Evolutionary conservation across 805 yeast species (phyloP), one percentile per base, ranked within the genome.

Genomic region (Blastobotrys attinorum): DNA sequence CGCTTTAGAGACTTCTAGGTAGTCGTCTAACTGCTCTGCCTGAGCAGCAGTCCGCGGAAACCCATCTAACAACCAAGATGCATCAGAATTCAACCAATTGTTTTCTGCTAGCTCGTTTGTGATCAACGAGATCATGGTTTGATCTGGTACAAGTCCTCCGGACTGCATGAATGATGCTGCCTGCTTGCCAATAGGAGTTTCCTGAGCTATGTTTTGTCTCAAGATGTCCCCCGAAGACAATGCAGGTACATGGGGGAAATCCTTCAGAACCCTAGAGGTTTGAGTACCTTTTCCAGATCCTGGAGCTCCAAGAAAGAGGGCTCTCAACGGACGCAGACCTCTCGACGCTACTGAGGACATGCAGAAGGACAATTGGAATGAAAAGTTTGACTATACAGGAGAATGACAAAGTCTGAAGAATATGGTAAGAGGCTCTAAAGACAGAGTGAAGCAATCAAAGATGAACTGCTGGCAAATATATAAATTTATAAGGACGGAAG

Each of bases 241-340:
- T 0, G 90, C 67, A 11, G 70, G 60, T 18, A 89, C 61, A 3
- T 58, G 54, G 1, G 82, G 73, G 46, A 79, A 71, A 33, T 66
- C 62, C 41, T 74, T 72, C 46, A 81, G 60, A 3, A 89, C 66
- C 47, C 79, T 71, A 2, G 82, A 64, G 0, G 96, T 83, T 52
- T 83, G 84, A 0, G 97, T 89, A 1, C 97, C 97, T 59, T 89
- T 89, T 1, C 97, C 97, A 1, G 96, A 74, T 0, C 97, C 97
- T 0, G 97, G 97, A 0, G 97, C 95, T 2, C 97, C 97, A 21
- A 90, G 65, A 6, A 89, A 67, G 22, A 89, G 69, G 31, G 87
- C 62, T 54, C 96, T 43, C n/a, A 56, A 32, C 8, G 59, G 56
- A 32, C 52, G 39, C 22, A 50, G 36, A 22, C 33, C n/a, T n/a